Percentiles rank a stretch among this genome's conserved stretches.
Evolutionary conservation across 2,329 filamentous ascomycete species (phyloP).

Genomic region (Hypoxylon sp.): DNA sequence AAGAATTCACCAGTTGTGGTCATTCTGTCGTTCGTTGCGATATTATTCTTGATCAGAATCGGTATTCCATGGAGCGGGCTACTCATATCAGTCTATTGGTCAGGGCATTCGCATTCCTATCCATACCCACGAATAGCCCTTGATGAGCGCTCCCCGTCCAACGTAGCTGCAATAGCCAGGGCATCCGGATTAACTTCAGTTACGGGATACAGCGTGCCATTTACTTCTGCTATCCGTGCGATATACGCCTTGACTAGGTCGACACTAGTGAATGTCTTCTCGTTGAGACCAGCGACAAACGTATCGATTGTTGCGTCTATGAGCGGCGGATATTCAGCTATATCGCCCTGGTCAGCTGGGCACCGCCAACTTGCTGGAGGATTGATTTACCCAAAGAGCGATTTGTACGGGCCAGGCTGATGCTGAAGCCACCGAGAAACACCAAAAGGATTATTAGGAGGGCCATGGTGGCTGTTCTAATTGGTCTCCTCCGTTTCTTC

Average conservation of each 20-base stretch:
- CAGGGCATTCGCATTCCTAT: not conserved
- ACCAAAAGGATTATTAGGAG: not conserved
- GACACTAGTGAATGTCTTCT: constrained; percentile 51
- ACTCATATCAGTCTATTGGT: not conserved
- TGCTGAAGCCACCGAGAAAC: not conserved
- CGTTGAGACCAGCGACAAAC: constrained; percentile 46
- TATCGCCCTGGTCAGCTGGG: not conserved
- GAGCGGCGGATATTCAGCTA: constrained; percentile 11
- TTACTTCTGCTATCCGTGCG: constrained; percentile 56
- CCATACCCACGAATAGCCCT: not conserved
- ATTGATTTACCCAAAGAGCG: not conserved
- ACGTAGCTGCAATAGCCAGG: constrained; percentile 55
- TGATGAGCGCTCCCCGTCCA: constrained; percentile 53
- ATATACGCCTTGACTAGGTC: constrained; percentile 55
- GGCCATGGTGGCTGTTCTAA: not conserved
- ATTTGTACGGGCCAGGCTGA: not conserved
- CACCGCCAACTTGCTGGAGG: not conserved
- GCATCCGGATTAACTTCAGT: constrained; percentile 59
- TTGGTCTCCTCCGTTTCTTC: not conserved
- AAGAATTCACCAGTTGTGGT: constrained; percentile 57
- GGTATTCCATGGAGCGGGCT: constrained; percentile 75
- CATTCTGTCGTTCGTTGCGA: constrained; percentile 74
- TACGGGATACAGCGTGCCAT: constrained; percentile 54
- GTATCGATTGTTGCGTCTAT: constrained; percentile 50
- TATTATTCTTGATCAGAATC: constrained; percentile 77